These are phyloP conservation scores for Suillus fuscotomentosus DNA, from an alignment of 768 basidiomycete genomes.

Conservation along the genomic window DNA sequence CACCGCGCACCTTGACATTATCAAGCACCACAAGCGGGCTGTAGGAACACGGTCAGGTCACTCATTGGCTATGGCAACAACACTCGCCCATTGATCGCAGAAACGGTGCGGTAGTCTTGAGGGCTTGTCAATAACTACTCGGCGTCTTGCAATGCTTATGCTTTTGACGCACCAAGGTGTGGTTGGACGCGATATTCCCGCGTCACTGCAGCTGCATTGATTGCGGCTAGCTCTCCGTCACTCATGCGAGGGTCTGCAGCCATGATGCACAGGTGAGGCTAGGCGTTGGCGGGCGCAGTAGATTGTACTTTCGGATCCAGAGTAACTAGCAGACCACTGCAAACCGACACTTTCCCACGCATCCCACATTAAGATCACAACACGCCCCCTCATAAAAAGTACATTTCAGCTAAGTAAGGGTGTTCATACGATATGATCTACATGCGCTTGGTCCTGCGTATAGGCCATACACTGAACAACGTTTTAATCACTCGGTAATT, in stretches of 20 bases:
- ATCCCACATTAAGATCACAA: not conserved
- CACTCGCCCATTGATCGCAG: constrained; percentile 93
- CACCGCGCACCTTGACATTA: constrained; percentile 84
- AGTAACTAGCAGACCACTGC: not conserved
- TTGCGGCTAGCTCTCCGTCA: constrained; percentile 71
- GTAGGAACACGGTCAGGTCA: constrained; percentile 11
- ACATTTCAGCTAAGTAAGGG: constrained; percentile 1
- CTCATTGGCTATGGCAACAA: constrained; percentile 7
- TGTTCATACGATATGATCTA: not conserved
- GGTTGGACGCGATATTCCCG: constrained; percentile 87
- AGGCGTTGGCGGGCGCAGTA: constrained; percentile 3
- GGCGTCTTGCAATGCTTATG: constrained; percentile 8
- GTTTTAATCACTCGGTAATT: constrained; percentile 4
- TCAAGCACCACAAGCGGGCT: constrained; percentile 96
- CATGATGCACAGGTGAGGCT: constrained; percentile 27
- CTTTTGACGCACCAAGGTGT: constrained; percentile 66
- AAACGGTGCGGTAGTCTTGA: constrained; percentile 95
- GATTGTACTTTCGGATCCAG: not conserved
- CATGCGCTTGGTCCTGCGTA: not conserved
- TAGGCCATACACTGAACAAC: not conserved
- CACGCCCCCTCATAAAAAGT: not conserved
- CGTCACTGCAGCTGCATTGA: constrained; percentile 88
- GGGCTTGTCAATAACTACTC: constrained; percentile 9
- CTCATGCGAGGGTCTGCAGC: constrained; percentile 56
- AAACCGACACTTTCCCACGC: constrained; percentile 6